These are phyloP conservation scores for Lachancea quebecensis DNA, from an alignment of 805 yeast genomes.

Conservation along the genomic window DNA sequence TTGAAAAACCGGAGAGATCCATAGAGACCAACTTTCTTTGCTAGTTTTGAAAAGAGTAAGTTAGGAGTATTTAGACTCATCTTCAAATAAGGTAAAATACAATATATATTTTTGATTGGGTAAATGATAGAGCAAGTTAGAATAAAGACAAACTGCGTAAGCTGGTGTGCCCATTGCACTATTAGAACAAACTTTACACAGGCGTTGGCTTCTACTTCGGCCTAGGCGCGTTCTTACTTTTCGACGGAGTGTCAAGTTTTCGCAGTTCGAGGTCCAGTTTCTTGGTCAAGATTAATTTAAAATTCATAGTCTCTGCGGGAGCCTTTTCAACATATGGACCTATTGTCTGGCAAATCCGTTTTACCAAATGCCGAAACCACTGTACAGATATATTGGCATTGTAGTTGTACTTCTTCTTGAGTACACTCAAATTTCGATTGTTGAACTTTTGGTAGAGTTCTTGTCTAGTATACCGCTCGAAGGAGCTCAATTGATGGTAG, in stretches of 20 bases:
- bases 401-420: conserved; percentile 16
- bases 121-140: too few species aligned
- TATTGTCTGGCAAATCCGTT: neutral
- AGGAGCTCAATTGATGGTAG: conserved; percentile 20
- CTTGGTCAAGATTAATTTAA: conserved; percentile 1
- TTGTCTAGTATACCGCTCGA: conserved; percentile 19
- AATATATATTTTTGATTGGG: too few species aligned
- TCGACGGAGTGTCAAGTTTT: conserved; percentile 1
- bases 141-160: too few species aligned
- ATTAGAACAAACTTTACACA: too few species aligned
- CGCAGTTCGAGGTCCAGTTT: neutral
- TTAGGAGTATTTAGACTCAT: too few species aligned
- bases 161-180: too few species aligned
- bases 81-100: too few species aligned
- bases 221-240: neutral
- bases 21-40: neutral
- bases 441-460: conserved; percentile 18
- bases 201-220: too few species aligned
- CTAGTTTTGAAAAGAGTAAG: neutral
- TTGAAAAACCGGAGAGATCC: neutral
- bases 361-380: conserved; percentile 21
- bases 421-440: conserved; percentile 10
- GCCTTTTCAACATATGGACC: neutral
- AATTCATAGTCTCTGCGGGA: neutral
- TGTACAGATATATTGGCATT: conserved; percentile 23